Base-by-base conservation (phyloP, 2,329 filamentous ascomycete species). In the Mycosphaerella sp. region DNA sequence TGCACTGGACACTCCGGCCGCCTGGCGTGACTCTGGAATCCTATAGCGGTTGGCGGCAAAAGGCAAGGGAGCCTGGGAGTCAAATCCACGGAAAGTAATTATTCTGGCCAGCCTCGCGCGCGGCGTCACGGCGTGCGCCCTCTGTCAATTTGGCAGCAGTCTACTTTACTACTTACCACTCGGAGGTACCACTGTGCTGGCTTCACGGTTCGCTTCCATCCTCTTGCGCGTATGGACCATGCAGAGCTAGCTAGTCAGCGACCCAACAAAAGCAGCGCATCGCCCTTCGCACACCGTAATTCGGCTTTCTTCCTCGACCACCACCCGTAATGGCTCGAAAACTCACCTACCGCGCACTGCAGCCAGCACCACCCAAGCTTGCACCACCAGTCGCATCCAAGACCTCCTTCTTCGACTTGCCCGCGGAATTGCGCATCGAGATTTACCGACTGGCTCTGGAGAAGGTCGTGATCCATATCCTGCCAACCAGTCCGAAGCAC, bases 391-490 rank as follows among this genome's bases (percentile, higher is more conserved):
- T 54, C 9, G 23, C 17, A 31, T 31, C 34, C 41, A 34, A 9
- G 32, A 51, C 48, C 29, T 51, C 48, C 8, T 66, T 68, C 53
- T 67, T 61, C 55, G 64, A 67, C 56, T 55, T 68, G 9, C 66
- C 66, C 6, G 60, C 66, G 45, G 66, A 68, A 54, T 58, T 68
- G 42, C 64, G 66, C 39, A 61, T 67, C 12, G 64, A 67, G 44
- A 62, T 68, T 48, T 68, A 68, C 62, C 61, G 62, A 26, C 54
- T 67, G 46, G 62, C 63, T 10, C 64, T 68, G 36, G 51, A 61
- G 14, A 61, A 53, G 42, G 64, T 67, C 12, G 51, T 50, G 36
- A 62, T 68, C n/a, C 66, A 68, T 53, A 63, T 68, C 48, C 54
- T 67, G 39, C 64, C 64, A 6, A 39, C 56, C 10, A 55, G 56